A percentile compares a stretch with the other conserved stretches of the same genome.
Evolutionary conservation across 2,329 filamentous ascomycete species (phyloP).

Genomic region (Phialemonium atrogriseum): DNA sequence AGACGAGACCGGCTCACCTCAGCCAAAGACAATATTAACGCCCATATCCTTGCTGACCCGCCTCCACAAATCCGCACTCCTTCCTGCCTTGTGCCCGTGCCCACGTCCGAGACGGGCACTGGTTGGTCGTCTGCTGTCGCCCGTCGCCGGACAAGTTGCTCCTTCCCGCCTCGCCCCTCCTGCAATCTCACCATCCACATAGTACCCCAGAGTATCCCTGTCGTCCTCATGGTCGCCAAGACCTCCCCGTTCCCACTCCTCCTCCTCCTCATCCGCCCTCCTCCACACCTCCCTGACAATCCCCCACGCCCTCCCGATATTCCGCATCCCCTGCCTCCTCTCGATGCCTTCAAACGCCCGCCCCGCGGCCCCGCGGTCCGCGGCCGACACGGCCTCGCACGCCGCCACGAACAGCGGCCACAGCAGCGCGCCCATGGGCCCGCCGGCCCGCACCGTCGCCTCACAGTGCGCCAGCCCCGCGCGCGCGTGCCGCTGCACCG

Average conservation of each 20-base stretch:
- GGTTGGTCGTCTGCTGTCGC: constrained; percentile 3
- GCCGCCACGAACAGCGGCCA: constrained; percentile 58
- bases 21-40: constrained; percentile 52
- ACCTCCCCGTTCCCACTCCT: constrained; percentile 11
- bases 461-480: constrained; percentile 44
- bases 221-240: constrained; percentile 1
- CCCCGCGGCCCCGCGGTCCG: constrained; percentile 43
- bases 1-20: no score
- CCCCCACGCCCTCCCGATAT: constrained; percentile 52
- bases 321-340: constrained; percentile 54
- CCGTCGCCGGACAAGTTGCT: no score
- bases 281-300: constrained; percentile 56
- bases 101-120: no score
- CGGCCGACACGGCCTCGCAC: constrained; percentile 44
- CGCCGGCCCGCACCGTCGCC: constrained; percentile 43
- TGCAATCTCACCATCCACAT: constrained; percentile 9
- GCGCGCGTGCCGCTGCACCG: constrained; percentile 46
- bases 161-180: constrained; percentile 4
- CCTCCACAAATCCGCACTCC: constrained; percentile 41
- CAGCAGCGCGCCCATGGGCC: constrained; percentile 55
- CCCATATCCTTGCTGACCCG: constrained; percentile 50
- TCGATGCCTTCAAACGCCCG: constrained; percentile 45
- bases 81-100: background rate
- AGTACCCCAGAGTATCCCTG: constrained; percentile 12
- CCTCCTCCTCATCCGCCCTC: constrained; percentile 30